Evolutionary conservation across 352 stramenopile genomes (phyloP).

Genomic region (Pythium aphanidermatum): DNA sequence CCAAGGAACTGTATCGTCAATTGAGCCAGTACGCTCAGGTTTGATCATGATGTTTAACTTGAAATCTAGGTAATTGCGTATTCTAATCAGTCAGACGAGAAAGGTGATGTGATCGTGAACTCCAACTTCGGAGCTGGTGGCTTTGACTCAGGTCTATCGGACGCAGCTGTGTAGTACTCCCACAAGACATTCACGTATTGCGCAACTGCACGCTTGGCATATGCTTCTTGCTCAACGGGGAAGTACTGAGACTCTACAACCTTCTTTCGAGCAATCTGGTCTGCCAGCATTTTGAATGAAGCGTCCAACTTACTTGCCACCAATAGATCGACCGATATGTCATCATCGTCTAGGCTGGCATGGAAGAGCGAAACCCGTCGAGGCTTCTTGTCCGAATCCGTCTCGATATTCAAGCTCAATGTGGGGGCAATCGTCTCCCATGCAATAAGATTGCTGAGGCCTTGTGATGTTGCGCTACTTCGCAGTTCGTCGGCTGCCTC

Average conservation of each 20-base stretch:
- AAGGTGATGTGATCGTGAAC: slow-evolving; percentile 74
- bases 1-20: slow-evolving; percentile 69
- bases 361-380: slow-evolving; percentile 54
- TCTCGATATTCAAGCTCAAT: no score
- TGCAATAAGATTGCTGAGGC: slow-evolving; percentile 46
- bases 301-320: slow-evolving; percentile 80
- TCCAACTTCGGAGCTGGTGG: slow-evolving; percentile 62
- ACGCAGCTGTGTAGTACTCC: slow-evolving; percentile 77
- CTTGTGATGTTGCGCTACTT: slow-evolving; percentile 18
- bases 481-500: slow-evolving; percentile 11
- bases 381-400: no score
- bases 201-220: slow-evolving; percentile 58
- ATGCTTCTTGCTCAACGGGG: slow-evolving; percentile 54
- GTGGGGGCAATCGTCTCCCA: slow-evolving; percentile 62
- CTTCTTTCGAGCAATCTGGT: slow-evolving; percentile 37
- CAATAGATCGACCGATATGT: slow-evolving; percentile 74
- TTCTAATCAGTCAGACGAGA: slow-evolving; percentile 44
- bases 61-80: slow-evolving; percentile 2
- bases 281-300: slow-evolving; percentile 83
- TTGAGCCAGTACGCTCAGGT: slow-evolving; percentile 72
- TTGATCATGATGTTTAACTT: neutral
- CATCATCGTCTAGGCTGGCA: slow-evolving; percentile 70
- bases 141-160: slow-evolving; percentile 39
- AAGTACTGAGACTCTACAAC: slow-evolving; percentile 36
- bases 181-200: slow-evolving; percentile 76